Evolutionary conservation across 768 basidiomycete species (phyloP), one percentile per base, ranked within the genome.

Genomic region (Tulasnella calospora): DNA sequence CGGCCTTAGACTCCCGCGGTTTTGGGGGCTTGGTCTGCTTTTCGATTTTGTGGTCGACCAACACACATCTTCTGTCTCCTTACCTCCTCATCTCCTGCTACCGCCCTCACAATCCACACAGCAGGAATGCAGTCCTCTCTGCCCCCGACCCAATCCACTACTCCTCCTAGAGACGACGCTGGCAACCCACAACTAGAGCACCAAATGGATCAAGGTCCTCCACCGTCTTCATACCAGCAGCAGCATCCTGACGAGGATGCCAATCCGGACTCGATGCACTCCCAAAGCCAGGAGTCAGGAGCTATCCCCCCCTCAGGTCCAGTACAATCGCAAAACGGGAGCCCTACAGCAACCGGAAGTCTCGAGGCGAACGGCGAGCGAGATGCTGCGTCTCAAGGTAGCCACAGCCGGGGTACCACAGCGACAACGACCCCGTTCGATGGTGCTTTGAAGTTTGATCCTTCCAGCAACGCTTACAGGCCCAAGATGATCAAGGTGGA

Each of bases 401-500:
- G 61, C 13, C 61, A 35, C 61, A 67, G 61, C 33, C n/a, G 61
- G 30, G 61, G 30, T 27, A 67, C 61, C 61, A 67, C 61, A 27
- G 61, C 61, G 10, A 67, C 61, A 13, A 35, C 51, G 0, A 51
- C 61, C 10, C 61, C 61, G 13, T 67, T 30, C 33, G 61, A 67
- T 35, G 33, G 61, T 17, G 61, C 61, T 67, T 33, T 35, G 30
- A 35, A 51, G n/a, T 71, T 40, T 23, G 71, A 35, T 17, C 33
- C 71, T 41, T 27, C 44, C 30, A 27, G 38, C 5, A 72, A 72
- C 17, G 36, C 71, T 23, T 72, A 72, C 71, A 72, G 36, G 33
- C 30, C 30, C 71, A 72, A 72, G 44, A 72, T 40, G n/a, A 72
- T 36, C 71, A 72, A 72, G 71, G 71, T 72, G 71, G 71, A 72